Evolutionary conservation across 2,329 filamentous ascomycete genomes (phyloP), one percentile per base, ranked within the genome.

Genomic region (Epichloe hybrida): DNA sequence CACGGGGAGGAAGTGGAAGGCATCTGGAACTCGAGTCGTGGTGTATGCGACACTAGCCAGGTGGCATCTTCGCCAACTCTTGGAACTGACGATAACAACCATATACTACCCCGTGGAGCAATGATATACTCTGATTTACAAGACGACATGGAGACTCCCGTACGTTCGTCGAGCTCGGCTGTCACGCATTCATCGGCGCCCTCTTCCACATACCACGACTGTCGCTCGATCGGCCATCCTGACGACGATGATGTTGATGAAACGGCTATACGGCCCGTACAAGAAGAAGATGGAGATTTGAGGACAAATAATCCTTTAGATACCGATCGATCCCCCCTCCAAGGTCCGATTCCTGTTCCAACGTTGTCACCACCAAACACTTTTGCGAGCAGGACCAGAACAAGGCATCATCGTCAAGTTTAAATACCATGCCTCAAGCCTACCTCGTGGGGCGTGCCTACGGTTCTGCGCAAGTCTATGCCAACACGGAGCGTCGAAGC

Each of bases 1-100:
- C 85, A 79, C 57, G 89, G 89, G 5, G 73, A 94, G 42, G 79
- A 91, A 62, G 79, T 95, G 7, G 87, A 95, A 56, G 90, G 88
- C 4, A 89, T 96, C 48, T 88, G 85, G 83, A 80, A 86, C 47
- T 83, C 80, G 23, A 70, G 72, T 48, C 72, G 74, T 43, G 66
- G 69, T 9, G 72, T 71, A 11, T 69, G 72, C 2, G 58, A 56
- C 5, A 46, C 48, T 39, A 62, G 57, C 36, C 59, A 59, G 11
- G 38, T 50, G 7, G 50, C 55, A 35, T 60, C 62, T 5, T 56
- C 56, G n/a, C 52, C 58, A 8, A 64, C 59, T 6, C 54, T 61
- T 7, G 52, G 59, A 5, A 57, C 35, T 13, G 20, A 50, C 20
- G 13, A 35, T 11, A 35, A 34, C 13, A 36, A 35, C 17, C 20